These are phyloP conservation scores for Amaranthus tricolor DNA, from an alignment of 179 eudicot genomes.

Conservation along the genomic window DNA sequence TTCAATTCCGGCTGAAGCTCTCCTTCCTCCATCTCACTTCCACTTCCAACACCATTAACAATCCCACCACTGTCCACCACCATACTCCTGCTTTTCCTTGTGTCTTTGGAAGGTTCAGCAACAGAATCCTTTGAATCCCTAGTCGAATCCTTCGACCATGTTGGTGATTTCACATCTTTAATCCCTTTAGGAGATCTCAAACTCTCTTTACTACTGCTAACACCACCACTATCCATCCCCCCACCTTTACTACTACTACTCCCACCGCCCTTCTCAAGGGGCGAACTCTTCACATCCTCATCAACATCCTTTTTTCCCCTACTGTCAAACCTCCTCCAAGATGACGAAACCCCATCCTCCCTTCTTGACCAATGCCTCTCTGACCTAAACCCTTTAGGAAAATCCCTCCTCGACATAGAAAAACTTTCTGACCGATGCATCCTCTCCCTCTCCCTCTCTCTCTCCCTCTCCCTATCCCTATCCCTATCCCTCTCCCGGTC, in stretches of 20 bases:
- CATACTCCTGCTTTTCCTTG: constrained; percentile 53
- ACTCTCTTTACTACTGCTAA: constrained; percentile 45
- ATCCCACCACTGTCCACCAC: constrained; percentile 52
- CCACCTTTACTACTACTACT: constrained; percentile 42
- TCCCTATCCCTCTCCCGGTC: constrained; percentile 33
- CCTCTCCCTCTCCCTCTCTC: constrained; percentile 46
- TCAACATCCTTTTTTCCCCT: constrained; percentile 64
- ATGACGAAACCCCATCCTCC: constrained; percentile 62
- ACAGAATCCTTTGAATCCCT: constrained; percentile 72
- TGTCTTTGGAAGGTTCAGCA: constrained; percentile 59
- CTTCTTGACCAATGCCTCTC: constrained; percentile 85
- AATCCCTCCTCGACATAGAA: constrained; percentile 69
- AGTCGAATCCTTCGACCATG: constrained; percentile 57
- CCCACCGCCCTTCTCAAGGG: constrained; percentile 35
- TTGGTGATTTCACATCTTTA: constrained; percentile 65
- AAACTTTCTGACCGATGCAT: constrained; percentile 83
- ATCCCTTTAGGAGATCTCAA: constrained; percentile 54
- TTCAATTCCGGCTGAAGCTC: constrained; percentile 74
- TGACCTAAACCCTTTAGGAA: constrained; percentile 89
- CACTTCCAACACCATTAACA: constrained; percentile 33
- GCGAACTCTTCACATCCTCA: constrained; percentile 46
- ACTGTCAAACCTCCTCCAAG: constrained; percentile 77
- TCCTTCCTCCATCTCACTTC: constrained; percentile 90
- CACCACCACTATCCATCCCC: constrained; percentile 42
- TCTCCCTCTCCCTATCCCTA: constrained; percentile 34